phyloP scores from a whole-genome alignment of 1,284 basidiomycete genomes.

The Lentinula novae-zelandiae region DNA sequence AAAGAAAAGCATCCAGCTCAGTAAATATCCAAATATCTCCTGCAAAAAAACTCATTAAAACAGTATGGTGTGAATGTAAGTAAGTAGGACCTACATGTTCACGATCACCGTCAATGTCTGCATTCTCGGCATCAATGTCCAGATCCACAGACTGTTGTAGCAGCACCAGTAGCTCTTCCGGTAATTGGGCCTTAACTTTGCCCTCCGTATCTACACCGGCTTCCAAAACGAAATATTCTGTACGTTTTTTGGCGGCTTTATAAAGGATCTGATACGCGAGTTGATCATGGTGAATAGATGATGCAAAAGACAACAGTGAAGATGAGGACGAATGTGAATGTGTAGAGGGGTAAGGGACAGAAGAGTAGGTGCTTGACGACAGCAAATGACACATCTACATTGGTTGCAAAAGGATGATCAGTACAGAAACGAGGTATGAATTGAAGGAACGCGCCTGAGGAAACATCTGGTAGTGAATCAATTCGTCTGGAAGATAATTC shows the following conservation, averaged over 20 bases:
- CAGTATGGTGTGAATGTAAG: constrained; percentile 13
- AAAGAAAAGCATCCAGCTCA: constrained; percentile 88
- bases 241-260: constrained; percentile 61
- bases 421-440: background rate
- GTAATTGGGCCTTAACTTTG: constrained; percentile 50
- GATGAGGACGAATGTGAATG: background rate
- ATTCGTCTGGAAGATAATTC: constrained; percentile 51
- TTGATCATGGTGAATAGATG: constrained; percentile 63
- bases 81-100: constrained; percentile 28
- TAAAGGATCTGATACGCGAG: constrained; percentile 69
- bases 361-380: constrained; percentile 16
- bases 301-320: constrained; percentile 30
- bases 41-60: constrained; percentile 18
- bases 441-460: constrained; percentile 41
- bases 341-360: background rate
- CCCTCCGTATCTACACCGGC: constrained; percentile 70
- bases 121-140: constrained; percentile 26
- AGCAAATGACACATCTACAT: constrained; percentile 73
- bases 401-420: background rate
- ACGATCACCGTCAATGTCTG: constrained; percentile 30
- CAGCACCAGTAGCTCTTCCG: constrained; percentile 64
- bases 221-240: constrained; percentile 81
- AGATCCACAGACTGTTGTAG: constrained; percentile 44
- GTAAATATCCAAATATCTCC: constrained; percentile 62
- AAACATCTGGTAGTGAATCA: constrained; percentile 65